Percentiles rank a stretch among this genome's conserved stretches.
These are phyloP conservation scores for Geosmithia putterillii DNA, from an alignment of 2,329 filamentous ascomycete species.

Conservation along the genomic window DNA sequence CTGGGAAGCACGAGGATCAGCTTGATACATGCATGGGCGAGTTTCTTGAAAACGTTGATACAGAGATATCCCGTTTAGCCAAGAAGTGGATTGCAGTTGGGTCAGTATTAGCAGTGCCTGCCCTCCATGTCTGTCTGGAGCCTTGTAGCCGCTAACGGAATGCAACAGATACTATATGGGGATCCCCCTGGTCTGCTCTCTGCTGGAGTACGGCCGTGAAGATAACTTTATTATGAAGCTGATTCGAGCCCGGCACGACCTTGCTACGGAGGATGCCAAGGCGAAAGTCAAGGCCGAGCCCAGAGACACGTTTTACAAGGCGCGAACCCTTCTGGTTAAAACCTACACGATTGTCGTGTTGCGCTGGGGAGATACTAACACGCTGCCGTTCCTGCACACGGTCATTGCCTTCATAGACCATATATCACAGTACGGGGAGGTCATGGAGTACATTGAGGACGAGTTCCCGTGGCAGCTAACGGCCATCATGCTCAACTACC, in stretches of 20 bases:
- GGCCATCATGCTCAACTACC: constrained; percentile 24
- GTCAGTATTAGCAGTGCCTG: constrained; percentile 8
- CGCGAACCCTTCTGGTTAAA: constrained; percentile 25
- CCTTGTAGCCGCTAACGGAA: constrained; percentile 2
- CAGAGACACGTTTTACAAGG: constrained; percentile 17
- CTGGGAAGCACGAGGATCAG: constrained; percentile 29
- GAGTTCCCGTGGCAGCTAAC: constrained; percentile 39
- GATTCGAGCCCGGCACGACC: constrained; percentile 16
- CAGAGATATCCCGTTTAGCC: constrained; percentile 38
- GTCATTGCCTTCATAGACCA: constrained; percentile 45
- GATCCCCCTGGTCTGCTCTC: constrained; percentile 16
- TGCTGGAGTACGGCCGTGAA: constrained; percentile 21
- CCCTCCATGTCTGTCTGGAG: not conserved
- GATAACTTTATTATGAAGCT: constrained; percentile 31
- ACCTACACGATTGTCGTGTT: constrained; percentile 34
- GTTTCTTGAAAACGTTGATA: constrained; percentile 42
- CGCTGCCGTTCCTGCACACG: constrained; percentile 50
- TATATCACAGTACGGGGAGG: constrained; percentile 25
- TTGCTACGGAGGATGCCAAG: constrained; percentile 9
- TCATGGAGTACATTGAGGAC: constrained; percentile 28
- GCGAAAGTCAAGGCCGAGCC: constrained; percentile 11
- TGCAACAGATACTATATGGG: constrained; percentile 16
- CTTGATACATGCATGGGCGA: constrained; percentile 30
- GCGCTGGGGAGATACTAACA: constrained; percentile 43
- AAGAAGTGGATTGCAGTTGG: constrained; percentile 40